Base-by-base conservation (phyloP, 345 rosid species). In the Turritis glabra region DNA sequence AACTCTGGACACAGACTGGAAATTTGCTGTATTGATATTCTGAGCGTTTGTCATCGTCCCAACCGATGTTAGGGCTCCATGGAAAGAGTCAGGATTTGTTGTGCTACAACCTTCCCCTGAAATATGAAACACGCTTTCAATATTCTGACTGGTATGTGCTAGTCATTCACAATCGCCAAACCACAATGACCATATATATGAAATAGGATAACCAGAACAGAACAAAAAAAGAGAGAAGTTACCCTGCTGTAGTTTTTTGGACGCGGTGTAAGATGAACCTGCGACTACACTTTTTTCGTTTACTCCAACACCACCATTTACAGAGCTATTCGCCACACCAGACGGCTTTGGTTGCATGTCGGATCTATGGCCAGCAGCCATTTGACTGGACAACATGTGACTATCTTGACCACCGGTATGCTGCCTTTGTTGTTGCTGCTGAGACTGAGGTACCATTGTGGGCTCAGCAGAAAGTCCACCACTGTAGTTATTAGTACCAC, bases 21-120 rank as follows among this genome's bases (percentile, higher is more conserved):
- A 26, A 84, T 69, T 84, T 52, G 78, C 62, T 55, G 89, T 52
- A 73, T 67, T 81, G 64, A 74, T 33, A 79, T 80, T 87, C 78
- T 85, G 97, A 72, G 86, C 37, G 75, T 75, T 87, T 60, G 71
- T 72, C 66, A 85, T 57, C 29, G 86, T 78, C 72, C 89, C 93
- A 57, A 57, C 80, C 41, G 88, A 78, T 14, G 88, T 68, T 77
- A 82, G 85, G 54, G 76, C 80, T 57, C 87, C 86, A 75, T 80
- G 81, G 47, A 80, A 63, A 74, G 87, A 71, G 74, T 86, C 91
- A 56, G 84, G 75, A 80, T 63, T 83, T 75, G 64, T 76, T 74
- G 83, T 41, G 76, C 86, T 88, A 86, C 80, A 84, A 47, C 85
- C 92, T 79, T 87, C 97, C 79, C 90, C 99, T 94, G 86, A 79